Percentiles rank a stretch among this genome's conserved stretches.
These are phyloP conservation scores for Saturnispora bothae DNA, from an alignment of 805 yeast species.

Conservation along the genomic window DNA sequence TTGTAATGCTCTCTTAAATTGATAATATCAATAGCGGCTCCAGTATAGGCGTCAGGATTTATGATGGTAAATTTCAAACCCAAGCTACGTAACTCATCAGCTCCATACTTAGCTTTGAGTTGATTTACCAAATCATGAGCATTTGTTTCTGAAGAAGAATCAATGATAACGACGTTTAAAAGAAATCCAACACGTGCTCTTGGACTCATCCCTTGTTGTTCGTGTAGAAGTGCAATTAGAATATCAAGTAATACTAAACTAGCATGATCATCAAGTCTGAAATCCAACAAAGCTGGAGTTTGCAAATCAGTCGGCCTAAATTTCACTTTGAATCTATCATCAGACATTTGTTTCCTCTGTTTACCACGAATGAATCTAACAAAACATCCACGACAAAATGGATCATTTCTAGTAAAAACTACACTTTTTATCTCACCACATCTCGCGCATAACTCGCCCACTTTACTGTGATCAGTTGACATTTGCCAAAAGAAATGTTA, in stretches of 20 bases:
- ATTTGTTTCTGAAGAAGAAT: slow-evolving; percentile 1
- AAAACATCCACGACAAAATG: slow-evolving; percentile 61
- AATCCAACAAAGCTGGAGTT: slow-evolving; percentile 45
- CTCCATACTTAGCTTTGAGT: slow-evolving; percentile 13
- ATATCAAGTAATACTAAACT: slow-evolving; percentile 65
- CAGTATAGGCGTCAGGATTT: slow-evolving; percentile 32
- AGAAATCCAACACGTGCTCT: slow-evolving; percentile 62
- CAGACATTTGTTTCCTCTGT: slow-evolving; percentile 68
- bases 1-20: slow-evolving; percentile 25
- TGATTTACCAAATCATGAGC: not conserved
- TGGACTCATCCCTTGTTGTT: slow-evolving; percentile 46
- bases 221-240: slow-evolving; percentile 45
- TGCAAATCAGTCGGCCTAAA: slow-evolving; percentile 34
- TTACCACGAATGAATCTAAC: slow-evolving; percentile 63
- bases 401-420: slow-evolving; percentile 48
- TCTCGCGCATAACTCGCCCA: slow-evolving; percentile 32
- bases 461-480: slow-evolving; percentile 9
- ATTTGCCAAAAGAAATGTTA: slow-evolving; percentile 1
- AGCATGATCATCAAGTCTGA: slow-evolving; percentile 51
- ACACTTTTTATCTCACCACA: slow-evolving; percentile 37
- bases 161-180: slow-evolving; percentile 30
- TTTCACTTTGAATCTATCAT: slow-evolving; percentile 62
- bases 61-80: slow-evolving; percentile 32
- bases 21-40: slow-evolving; percentile 25
- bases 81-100: slow-evolving; percentile 16